Base-by-base conservation (phyloP, 2,329 filamentous ascomycete species). In the Trichoderma endophyticum region DNA sequence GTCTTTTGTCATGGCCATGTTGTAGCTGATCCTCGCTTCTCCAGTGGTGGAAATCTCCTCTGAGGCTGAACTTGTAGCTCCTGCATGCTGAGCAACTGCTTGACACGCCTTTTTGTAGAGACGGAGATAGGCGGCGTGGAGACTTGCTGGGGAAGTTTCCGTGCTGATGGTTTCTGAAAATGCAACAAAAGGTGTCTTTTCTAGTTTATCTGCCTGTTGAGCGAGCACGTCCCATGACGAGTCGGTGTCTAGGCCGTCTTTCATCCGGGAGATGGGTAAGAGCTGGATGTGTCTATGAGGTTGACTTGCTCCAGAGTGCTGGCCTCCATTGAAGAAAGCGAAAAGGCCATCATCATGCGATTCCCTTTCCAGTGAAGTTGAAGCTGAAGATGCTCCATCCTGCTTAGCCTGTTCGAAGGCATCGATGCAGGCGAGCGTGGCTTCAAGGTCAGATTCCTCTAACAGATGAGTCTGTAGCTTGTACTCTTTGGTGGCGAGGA, bases 231-330 rank as follows among this genome's bases (percentile, higher is more conserved):
- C 74, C 89, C 89, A 91, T 3, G 73, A 73, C 2, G 71, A 75
- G 6, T 71, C 69, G 0, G 73, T 65, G 0, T 78, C 79, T 6
- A 90, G 75, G 0, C 88, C 89, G 14, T 86, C 84, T 43, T 82
- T 84, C 90, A 93, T 93, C 21, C 84, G 81, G 8, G 87, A 84
- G 0, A 93, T 84, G 0, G 91, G 90, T 4, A 94, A 80, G n/a
- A 93, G 85, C 79, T 94, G 92, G 30, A 94, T 80, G 76, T 94
- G 92, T 4, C 92, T 81, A 77, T 93, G 92, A 14, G 91, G 87
- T 78, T 94, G 91, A 74, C 89, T 92, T 1, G 91, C 91, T 3
- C 91, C 92, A 5, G 90, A 92, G 76, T 91, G 85, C 12, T 84
- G 79, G 2, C 92, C 92, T 36, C 88, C 90, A 80, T 93, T 94